Percentiles rank a stretch among this genome's conserved stretches.
phyloP scores from a whole-genome alignment of 805 yeast species.

The Myxozyma sirexii region DNA sequence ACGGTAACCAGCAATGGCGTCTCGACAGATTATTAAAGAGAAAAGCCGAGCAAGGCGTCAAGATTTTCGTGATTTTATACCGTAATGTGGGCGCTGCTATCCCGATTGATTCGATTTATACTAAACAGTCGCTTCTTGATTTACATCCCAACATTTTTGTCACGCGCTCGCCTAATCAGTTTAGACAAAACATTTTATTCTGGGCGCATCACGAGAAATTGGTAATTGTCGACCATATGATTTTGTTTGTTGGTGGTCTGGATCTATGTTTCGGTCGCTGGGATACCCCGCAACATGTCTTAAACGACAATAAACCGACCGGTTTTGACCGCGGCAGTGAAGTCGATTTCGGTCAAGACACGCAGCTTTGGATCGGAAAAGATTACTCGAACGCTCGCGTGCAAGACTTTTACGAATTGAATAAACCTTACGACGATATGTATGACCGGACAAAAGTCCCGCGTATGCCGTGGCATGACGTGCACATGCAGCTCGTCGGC shows the following conservation, averaged over 20 bases:
- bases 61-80: constrained; percentile 86
- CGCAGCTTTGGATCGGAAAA: constrained; percentile 89
- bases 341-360: constrained; percentile 46
- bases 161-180: constrained; percentile 92
- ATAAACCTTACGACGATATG: constrained; percentile 88
- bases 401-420: constrained; percentile 77
- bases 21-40: constrained; percentile 83
- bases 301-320: constrained; percentile 64
- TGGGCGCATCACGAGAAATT: constrained; percentile 99
- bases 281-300: constrained; percentile 94
- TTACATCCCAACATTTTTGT: constrained; percentile 86
- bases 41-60: constrained; percentile 93
- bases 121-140: constrained; percentile 88
- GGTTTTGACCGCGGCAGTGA: constrained; percentile 33
- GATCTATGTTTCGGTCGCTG: constrained; percentile 94
- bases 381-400: constrained; percentile 96
- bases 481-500: constrained; percentile 93
- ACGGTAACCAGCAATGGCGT: constrained; percentile 93
- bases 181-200: constrained; percentile 86
- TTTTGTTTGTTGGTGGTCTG: constrained; percentile 92
- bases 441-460: constrained; percentile 80
- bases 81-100: constrained; percentile 93
- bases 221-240: constrained; percentile 80
- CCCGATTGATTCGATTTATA: constrained; percentile 90
- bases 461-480: constrained; percentile 99